Conservation (phyloP, 2,329 filamentous ascomycete genomes). For the Trichocomaceae sp. region DNA sequence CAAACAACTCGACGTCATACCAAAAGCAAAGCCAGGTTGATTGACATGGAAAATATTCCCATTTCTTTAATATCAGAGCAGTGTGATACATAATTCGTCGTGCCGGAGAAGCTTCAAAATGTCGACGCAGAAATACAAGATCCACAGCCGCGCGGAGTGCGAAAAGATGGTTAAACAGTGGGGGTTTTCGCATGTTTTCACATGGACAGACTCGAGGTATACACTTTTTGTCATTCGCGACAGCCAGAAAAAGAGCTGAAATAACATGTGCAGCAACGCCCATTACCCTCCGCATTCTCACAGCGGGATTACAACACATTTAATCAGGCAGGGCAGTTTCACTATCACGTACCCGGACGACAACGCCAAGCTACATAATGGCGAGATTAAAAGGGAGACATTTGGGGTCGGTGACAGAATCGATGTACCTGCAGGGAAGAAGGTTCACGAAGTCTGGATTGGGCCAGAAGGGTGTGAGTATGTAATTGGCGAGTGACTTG, state of each 20-base stretch:
- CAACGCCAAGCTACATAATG: slow-evolving; percentile 21
- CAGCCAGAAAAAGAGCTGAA: not conserved
- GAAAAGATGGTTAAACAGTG: slow-evolving; percentile 51
- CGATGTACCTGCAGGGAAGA: slow-evolving; percentile 51
- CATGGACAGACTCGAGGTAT: slow-evolving; percentile 55
- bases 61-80: not conserved
- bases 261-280: slow-evolving; percentile 40
- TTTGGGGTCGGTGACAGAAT: slow-evolving; percentile 50
- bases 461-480: slow-evolving; percentile 54
- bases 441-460: slow-evolving; percentile 57
- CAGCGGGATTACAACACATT: slow-evolving; percentile 50
- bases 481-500: slow-evolving; percentile 50
- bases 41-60: not conserved
- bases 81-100: not conserved
- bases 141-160: slow-evolving; percentile 39
- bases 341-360: slow-evolving; percentile 55
- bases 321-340: slow-evolving; percentile 52
- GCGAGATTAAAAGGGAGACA: slow-evolving; percentile 44
- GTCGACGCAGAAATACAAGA: slow-evolving; percentile 23
- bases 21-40: not conserved
- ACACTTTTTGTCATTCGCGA: slow-evolving; percentile 11
- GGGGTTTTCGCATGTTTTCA: slow-evolving; percentile 56
- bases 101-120: not conserved
- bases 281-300: slow-evolving; percentile 57
- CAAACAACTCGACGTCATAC: not conserved